Conservation (phyloP, 345 rosid species). For the thale cress (Arabidopsis thaliana) region DNA sequence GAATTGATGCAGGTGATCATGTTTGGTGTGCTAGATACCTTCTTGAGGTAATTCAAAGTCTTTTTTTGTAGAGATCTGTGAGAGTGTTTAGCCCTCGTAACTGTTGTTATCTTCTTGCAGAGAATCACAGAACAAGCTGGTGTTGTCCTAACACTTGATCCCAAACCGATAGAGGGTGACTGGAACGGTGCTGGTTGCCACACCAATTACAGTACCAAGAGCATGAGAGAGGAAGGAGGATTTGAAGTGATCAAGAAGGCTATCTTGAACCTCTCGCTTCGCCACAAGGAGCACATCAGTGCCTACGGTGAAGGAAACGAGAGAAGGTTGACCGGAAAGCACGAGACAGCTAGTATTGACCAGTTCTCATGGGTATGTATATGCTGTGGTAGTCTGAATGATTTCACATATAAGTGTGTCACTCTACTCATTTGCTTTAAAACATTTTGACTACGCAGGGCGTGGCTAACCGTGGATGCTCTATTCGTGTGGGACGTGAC, state of each 20-base stretch:
- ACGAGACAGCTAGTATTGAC: conserved; percentile 92
- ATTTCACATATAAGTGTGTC: background rate
- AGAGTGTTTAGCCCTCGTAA: too few species aligned
- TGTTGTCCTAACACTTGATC: conserved; percentile 89
- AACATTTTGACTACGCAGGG: conserved; percentile 57
- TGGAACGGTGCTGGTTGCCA: conserved; percentile 99
- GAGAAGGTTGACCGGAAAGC: conserved; percentile 96
- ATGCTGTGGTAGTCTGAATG: background rate
- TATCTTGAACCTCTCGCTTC: conserved; percentile 86
- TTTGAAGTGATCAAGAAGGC: conserved; percentile 89
- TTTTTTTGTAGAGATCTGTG: too few species aligned
- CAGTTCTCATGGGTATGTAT: conserved; percentile 83
- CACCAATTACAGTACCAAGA: conserved; percentile 95
- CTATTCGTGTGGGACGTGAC: conserved; percentile 95
- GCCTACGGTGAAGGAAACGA: conserved; percentile 99
- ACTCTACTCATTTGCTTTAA: background rate
- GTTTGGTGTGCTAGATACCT: conserved; percentile 96
- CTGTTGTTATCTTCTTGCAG: conserved; percentile 52
- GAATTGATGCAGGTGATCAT: conserved; percentile 94
- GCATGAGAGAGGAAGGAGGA: conserved; percentile 96
- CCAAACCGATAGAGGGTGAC: conserved; percentile 95
- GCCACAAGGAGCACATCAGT: conserved; percentile 84
- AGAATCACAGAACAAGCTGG: conserved; percentile 99
- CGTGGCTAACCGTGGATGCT: conserved; percentile 97
- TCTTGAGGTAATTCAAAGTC: conserved; percentile 95